Percentiles rank a stretch among this genome's conserved stretches.
Conservation (phyloP, 163 green algal genomes). For the Scenedesmus sp. region DNA sequence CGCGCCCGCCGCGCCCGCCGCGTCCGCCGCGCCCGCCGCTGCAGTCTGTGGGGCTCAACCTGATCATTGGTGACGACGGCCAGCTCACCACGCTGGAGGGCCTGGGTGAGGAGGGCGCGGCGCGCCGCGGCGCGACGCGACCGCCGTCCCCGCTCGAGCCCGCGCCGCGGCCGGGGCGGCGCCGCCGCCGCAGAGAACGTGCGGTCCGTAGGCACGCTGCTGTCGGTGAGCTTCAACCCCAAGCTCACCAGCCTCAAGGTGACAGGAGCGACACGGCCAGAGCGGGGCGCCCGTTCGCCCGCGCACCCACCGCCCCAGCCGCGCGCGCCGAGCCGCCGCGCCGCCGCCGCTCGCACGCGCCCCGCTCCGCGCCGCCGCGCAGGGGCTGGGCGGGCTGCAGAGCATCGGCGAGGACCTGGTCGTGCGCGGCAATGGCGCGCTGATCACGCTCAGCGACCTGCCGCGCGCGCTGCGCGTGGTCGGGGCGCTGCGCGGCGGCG, state of each 20-base stretch:
- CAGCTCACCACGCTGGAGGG: slow-evolving; percentile 12
- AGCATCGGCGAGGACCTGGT: slow-evolving; percentile 28
- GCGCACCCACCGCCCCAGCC: too few species aligned
- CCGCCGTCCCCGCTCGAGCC: too few species aligned
- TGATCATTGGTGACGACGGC: background rate
- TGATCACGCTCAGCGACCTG: slow-evolving; percentile 19
- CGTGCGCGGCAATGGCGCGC: slow-evolving; percentile 17
- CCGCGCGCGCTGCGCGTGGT: slow-evolving; percentile 2
- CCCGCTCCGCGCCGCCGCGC: background rate
- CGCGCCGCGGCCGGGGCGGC: too few species aligned
- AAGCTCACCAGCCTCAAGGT: slow-evolving; percentile 24
- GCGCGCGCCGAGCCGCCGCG: too few species aligned
- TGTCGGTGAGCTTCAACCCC: slow-evolving; percentile 34
- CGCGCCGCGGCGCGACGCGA: too few species aligned
- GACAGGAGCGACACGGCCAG: background rate
- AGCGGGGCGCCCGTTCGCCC: too few species aligned
- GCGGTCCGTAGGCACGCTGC: slow-evolving; percentile 8
- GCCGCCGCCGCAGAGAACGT: background rate
- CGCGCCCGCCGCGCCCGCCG: too few species aligned
- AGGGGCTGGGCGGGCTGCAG: slow-evolving; percentile 36
- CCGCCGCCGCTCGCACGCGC: background rate
- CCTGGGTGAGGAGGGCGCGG: slow-evolving; percentile 20
- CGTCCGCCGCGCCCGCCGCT: too few species aligned
- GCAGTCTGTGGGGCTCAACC: slow-evolving; percentile 26
- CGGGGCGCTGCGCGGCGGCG: slow-evolving; percentile 12